Conservation (phyloP, 768 basidiomycete species). For the Cantharellus cinnabarinus region DNA sequence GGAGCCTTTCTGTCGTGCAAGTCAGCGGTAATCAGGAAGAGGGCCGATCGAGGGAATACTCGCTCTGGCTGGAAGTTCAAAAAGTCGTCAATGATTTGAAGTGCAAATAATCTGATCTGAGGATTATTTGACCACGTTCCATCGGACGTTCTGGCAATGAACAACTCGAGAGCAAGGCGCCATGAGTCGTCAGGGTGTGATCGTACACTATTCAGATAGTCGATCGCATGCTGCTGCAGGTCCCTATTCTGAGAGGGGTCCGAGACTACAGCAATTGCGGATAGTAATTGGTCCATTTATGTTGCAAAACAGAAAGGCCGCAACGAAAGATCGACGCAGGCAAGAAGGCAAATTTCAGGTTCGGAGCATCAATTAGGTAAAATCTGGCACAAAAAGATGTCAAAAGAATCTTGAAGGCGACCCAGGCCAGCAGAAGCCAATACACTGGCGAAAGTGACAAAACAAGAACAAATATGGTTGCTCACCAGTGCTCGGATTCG, state of each 20-base stretch:
- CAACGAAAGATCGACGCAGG: no score
- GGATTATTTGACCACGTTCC: constrained; percentile 47
- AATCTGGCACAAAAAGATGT: no score
- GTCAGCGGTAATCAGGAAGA: background rate
- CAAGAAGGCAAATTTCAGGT: no score
- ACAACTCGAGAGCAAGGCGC: constrained; percentile 60
- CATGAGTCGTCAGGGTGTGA: constrained; percentile 49
- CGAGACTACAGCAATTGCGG: constrained; percentile 72
- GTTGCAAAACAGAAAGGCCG: no score
- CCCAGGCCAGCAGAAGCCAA: no score
- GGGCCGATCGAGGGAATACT: constrained; percentile 1
- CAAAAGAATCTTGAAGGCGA: no score
- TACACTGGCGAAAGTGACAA: no score
- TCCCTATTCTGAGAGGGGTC: constrained; percentile 31
- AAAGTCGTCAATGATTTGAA: constrained; percentile 64
- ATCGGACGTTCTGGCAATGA: constrained; percentile 37
- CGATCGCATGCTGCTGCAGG: constrained; percentile 71
- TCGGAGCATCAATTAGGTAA: no score
- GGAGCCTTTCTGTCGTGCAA: constrained; percentile 12
- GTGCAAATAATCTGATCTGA: constrained; percentile 60
- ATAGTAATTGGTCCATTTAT: constrained; percentile 12
- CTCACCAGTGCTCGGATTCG: no score
- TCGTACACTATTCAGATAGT: constrained; percentile 59
- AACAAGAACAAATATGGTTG: no score
- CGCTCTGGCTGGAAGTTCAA: constrained; percentile 54